Base-by-base conservation (phyloP, 345 rosid species). In the Luvunga scandens region DNA sequence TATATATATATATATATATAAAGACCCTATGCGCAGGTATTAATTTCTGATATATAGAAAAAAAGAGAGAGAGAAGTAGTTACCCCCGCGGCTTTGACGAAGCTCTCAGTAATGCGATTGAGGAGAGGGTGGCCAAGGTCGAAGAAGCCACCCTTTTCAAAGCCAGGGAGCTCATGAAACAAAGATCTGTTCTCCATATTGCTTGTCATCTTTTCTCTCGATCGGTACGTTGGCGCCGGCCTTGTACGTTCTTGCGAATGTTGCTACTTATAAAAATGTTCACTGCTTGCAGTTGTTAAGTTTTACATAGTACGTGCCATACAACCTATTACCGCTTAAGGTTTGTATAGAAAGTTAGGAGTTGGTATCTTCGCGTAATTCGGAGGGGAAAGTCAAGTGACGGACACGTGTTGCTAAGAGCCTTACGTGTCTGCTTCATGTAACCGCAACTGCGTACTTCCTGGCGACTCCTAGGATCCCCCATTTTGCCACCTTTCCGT, bases 101-200 rank as follows among this genome's bases (percentile, higher is more conserved):
- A 91, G 85, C 97, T 92, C 53, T 94, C 93, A 4, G 98, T 92
- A 75, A 96, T 76, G 75, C 97, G 91, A 83, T 96, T 94, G 59
- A 94, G 98, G 74, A 96, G 95, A 84, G 97, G 99, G 80, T 94
- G 99, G 38, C 99, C 98, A 34, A 96, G 87, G 84, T 94, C 98
- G 78, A 96, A 86, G 79, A 85, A 81, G 48, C 89, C 75, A 55
- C 89, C 88, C 73, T 91, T 93, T 55, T 91, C 91, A 66, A 91
- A 93, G 62, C 81, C 73, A 72, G 78, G 85, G 45, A 90, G 68
- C 53, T 92, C 97, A 39, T 88, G 89, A 34, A 89, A 72, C 69
- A 90, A 81, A 2, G 88, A 76, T 27, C 87, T 81, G 6, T 80
- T 72, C 71, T 89, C 91, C 78, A 85, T 28, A 72, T 71, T 82